phyloP scores from a whole-genome alignment of 208 protist species.

The Leishmania turanica region DNA sequence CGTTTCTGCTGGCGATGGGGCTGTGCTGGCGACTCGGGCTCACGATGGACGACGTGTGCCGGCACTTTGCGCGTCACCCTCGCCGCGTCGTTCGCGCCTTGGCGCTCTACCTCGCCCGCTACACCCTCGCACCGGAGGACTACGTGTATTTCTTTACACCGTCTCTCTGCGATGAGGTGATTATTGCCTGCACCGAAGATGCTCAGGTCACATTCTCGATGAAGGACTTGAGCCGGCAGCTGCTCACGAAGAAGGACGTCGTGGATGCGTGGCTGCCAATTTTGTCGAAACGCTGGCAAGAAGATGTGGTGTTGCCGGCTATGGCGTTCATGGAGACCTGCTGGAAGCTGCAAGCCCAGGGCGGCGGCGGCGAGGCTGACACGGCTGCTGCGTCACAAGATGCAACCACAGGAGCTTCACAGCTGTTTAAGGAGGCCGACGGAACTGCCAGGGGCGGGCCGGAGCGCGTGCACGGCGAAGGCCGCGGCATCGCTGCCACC shows the following conservation, averaged over 20 bases:
- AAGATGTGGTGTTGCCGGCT: constrained; percentile 43
- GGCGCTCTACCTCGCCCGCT: constrained; percentile 73
- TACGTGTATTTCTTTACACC: constrained; percentile 61
- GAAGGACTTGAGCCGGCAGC: constrained; percentile 43
- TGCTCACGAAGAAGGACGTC: constrained; percentile 75
- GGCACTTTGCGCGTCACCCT: constrained; percentile 67
- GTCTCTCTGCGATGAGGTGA: constrained; percentile 67
- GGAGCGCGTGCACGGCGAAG: constrained; percentile 12
- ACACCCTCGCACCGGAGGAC: constrained; percentile 74
- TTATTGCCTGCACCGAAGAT: constrained; percentile 64
- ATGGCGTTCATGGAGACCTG: constrained; percentile 52
- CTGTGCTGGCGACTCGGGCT: constrained; percentile 41
- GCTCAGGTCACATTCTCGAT: constrained; percentile 57
- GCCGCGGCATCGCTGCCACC: constrained; percentile 52
- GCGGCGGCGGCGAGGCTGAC: not conserved
- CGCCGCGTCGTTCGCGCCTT: constrained; percentile 73
- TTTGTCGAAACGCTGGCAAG: constrained; percentile 50
- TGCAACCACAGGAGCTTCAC: not conserved
- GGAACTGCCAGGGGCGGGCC: not conserved
- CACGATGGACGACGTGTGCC: constrained; percentile 54
- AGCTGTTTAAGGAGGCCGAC: constrained; percentile 21
- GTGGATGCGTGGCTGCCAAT: constrained; percentile 82
- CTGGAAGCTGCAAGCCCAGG: constrained; percentile 29
- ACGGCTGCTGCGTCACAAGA: not conserved
- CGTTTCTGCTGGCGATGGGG: constrained; percentile 72